Conservation (phyloP, 495 filamentous ascomycete species). For the Massariosphaeria phaeospora region DNA sequence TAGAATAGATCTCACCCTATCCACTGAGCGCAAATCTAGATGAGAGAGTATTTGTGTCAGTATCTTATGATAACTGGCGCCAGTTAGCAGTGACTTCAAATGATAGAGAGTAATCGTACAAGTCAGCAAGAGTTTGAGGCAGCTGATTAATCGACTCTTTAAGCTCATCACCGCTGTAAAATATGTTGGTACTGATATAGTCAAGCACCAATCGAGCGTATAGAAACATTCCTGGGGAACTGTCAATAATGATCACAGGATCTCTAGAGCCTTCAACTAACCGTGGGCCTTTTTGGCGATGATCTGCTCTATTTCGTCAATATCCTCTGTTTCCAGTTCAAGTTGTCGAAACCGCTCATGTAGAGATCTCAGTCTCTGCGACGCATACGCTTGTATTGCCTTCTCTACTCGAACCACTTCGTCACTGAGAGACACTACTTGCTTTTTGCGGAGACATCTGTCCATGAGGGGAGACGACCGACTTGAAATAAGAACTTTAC, state of each 20-base stretch:
- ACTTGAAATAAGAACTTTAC: constrained; percentile 7
- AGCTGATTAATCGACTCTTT: background rate
- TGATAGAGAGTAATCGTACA: background rate
- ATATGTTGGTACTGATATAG: constrained; percentile 1
- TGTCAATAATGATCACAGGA: background rate
- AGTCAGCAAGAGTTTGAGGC: background rate
- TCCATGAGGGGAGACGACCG: background rate
- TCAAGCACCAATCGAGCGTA: constrained; percentile 10
- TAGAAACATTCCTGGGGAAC: constrained; percentile 4
- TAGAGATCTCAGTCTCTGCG: background rate
- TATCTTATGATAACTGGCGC: background rate
- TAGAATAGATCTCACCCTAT: background rate
- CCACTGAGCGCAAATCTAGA: background rate
- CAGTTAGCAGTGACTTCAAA: background rate
- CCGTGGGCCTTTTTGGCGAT: background rate
- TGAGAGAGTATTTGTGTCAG: background rate
- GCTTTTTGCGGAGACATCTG: background rate
- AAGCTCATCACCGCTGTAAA: constrained; percentile 5
- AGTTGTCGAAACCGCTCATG: background rate
- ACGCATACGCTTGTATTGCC: background rate
- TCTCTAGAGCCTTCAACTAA: background rate
- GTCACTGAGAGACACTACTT: background rate
- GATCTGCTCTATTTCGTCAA: constrained; percentile 1
- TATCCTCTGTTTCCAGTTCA: background rate
- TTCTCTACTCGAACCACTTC: background rate